Evolutionary conservation across 2,329 filamentous ascomycete species (phyloP).

Genomic region (Scedosporium apiospermum): DNA sequence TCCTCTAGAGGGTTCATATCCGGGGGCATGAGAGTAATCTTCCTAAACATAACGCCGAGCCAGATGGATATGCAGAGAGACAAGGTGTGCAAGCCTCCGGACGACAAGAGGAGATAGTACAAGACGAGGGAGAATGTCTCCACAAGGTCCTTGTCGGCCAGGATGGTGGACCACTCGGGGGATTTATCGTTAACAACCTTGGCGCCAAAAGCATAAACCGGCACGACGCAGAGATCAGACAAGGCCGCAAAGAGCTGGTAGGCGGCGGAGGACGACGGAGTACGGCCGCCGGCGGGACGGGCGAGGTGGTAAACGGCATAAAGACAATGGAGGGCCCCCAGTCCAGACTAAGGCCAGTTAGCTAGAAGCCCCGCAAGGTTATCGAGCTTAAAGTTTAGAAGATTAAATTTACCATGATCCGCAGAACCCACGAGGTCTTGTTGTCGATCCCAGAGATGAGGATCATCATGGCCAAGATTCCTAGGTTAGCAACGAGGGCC

Average conservation of each 20-base stretch:
- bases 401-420: conserved; percentile 56
- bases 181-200: conserved; percentile 35
- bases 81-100: conserved; percentile 59
- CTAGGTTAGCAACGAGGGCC: conserved; percentile 59
- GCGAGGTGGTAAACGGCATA: conserved; percentile 79
- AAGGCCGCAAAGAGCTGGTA: conserved; percentile 80
- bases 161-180: conserved; percentile 56
- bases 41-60: conserved; percentile 68
- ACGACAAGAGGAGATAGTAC: conserved; percentile 57
- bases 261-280: conserved; percentile 72
- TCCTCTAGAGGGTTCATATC: conserved; percentile 94
- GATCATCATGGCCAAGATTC: conserved; percentile 66
- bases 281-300: conserved; percentile 58
- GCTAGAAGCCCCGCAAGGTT: neutral
- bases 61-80: conserved; percentile 65
- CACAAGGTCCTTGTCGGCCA: conserved; percentile 45
- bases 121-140: conserved; percentile 54
- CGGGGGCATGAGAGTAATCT: conserved; percentile 73
- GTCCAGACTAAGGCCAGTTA: conserved; percentile 49
- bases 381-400: neutral
- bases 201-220: conserved; percentile 47
- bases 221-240: conserved; percentile 51
- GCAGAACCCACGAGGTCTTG: conserved; percentile 63
- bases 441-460: conserved; percentile 60
- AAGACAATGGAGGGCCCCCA: conserved; percentile 59